These are phyloP conservation scores for Cadophora gregata DNA, from an alignment of 2,329 filamentous ascomycete genomes.

Conservation along the genomic window DNA sequence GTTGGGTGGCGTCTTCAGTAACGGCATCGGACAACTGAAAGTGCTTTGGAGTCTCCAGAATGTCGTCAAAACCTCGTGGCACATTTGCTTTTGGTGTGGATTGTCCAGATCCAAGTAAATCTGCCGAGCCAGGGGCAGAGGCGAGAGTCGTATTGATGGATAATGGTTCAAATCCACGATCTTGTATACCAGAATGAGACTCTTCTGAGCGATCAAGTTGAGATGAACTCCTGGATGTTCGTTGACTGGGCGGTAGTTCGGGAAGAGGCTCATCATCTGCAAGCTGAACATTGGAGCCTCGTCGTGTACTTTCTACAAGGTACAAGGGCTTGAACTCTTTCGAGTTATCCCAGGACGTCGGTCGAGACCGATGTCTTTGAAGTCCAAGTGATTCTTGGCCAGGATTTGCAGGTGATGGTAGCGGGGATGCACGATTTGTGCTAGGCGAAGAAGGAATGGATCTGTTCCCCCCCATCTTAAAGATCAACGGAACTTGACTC, in stretches of 20 bases:
- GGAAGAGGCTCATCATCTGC: constrained; percentile 50
- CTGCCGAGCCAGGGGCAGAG: constrained; percentile 46
- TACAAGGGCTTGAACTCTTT: constrained; percentile 82
- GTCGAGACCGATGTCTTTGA: constrained; percentile 52
- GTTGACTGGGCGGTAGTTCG: constrained; percentile 57
- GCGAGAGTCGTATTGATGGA: constrained; percentile 50
- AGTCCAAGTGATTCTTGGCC: constrained; percentile 42
- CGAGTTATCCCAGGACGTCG: constrained; percentile 66
- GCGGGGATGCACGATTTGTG: constrained; percentile 49
- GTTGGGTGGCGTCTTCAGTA: not conserved
- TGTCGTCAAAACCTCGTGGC: not conserved
- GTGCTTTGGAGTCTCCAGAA: constrained; percentile 11
- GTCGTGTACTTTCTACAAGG: constrained; percentile 66
- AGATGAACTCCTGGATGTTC: constrained; percentile 54
- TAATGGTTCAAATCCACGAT: constrained; percentile 39
- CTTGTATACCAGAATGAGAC: constrained; percentile 24
- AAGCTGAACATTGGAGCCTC: constrained; percentile 33
- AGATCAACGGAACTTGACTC: constrained; percentile 61
- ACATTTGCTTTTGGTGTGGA: constrained; percentile 64
- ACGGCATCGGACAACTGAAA: not conserved
- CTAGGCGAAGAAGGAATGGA: constrained; percentile 51
- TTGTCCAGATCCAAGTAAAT: constrained; percentile 66
- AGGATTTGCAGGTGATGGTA: constrained; percentile 45
- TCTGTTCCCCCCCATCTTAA: constrained; percentile 52
- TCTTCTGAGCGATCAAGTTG: constrained; percentile 48